phyloP scores from a whole-genome alignment of 2,329 filamentous ascomycete genomes.

The Fusarium pseudoanthophilum region DNA sequence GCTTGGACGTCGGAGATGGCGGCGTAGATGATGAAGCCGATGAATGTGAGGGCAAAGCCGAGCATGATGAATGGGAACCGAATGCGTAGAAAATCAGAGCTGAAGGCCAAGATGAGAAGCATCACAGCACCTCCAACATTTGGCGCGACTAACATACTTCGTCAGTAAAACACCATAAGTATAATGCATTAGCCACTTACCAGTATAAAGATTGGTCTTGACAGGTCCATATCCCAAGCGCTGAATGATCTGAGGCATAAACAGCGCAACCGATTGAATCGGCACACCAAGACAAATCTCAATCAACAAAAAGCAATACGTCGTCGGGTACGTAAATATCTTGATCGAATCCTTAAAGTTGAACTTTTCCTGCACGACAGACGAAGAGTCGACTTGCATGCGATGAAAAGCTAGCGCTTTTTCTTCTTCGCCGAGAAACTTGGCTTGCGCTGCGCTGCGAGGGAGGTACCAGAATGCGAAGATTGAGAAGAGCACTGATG shows the following conservation, averaged over 20 bases:
- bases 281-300: constrained; percentile 19
- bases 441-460: neutral
- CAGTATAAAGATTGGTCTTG: constrained; percentile 16
- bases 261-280: constrained; percentile 6
- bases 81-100: constrained; percentile 8
- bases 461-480: constrained; percentile 25
- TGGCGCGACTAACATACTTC: neutral
- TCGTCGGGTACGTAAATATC: constrained; percentile 15
- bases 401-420: constrained; percentile 8
- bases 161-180: neutral
- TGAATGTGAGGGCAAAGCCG: neutral
- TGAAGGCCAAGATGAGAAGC: constrained; percentile 12
- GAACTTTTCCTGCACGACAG: constrained; percentile 17
- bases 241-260: constrained; percentile 20
- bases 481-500: neutral
- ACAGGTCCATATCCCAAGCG: constrained; percentile 4
- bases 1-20: constrained; percentile 14
- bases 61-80: constrained; percentile 16
- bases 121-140: constrained; percentile 16
- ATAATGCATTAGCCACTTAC: neutral
- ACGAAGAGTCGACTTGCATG: constrained; percentile 15
- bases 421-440: constrained; percentile 15
- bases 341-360: constrained; percentile 16
- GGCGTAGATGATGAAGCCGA: constrained; percentile 17
- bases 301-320: constrained; percentile 16